These are phyloP conservation scores for Pholiota molesta DNA, from an alignment of 768 basidiomycete genomes.

Conservation along the genomic window DNA sequence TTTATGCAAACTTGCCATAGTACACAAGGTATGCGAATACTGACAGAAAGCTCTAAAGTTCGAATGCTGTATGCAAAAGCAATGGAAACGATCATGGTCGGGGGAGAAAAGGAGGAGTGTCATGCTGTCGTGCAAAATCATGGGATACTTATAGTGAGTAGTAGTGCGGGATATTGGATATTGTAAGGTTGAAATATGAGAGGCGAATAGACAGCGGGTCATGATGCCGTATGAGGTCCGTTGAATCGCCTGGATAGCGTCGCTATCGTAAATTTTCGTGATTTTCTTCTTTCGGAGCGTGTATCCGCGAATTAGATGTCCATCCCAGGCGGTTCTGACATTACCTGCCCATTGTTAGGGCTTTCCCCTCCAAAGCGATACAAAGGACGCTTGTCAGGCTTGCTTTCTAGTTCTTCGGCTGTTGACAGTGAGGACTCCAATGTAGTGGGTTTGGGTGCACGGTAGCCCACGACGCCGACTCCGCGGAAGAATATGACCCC, in stretches of 20 bases:
- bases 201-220: background rate
- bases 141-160: background rate
- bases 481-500: constrained; percentile 30
- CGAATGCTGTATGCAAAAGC: background rate
- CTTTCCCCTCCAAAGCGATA: background rate
- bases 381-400: background rate
- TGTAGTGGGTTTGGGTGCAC: background rate
- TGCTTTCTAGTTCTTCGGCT: background rate
- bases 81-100: no score
- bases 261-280: background rate
- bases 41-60: background rate
- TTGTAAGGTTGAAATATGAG: background rate
- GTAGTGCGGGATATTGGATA: background rate
- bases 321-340: background rate
- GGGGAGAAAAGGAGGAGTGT: background rate
- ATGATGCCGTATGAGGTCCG: background rate
- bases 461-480: constrained; percentile 30
- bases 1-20: background rate
- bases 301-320: no score
- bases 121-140: background rate
- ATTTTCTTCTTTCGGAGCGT: background rate
- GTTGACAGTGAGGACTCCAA: background rate
- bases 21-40: background rate
- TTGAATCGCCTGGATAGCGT: background rate
- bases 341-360: background rate